A percentile compares a stretch with the other conserved stretches of the same genome.
Conservation (phyloP, 2,329 filamentous ascomycete genomes). For the Salinomyces thailandicus region DNA sequence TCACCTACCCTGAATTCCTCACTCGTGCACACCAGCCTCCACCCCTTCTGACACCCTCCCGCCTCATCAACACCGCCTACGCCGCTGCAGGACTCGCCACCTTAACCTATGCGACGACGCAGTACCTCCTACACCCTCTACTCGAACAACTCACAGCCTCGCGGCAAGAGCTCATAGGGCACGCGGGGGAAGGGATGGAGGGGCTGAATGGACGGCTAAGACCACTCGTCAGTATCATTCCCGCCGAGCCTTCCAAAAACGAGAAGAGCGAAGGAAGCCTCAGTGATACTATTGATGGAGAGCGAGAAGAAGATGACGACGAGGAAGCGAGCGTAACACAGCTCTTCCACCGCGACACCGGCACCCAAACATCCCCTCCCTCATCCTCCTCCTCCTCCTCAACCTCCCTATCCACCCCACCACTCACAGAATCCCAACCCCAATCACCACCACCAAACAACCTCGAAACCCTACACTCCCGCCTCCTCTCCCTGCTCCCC, state of each 20-base stretch:
- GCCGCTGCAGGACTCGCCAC: slow-evolving; percentile 45
- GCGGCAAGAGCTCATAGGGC: slow-evolving; percentile 47
- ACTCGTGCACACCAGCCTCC: slow-evolving; percentile 48
- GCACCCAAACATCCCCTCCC: slow-evolving; percentile 60
- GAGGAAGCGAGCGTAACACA: slow-evolving; percentile 53
- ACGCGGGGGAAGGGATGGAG: slow-evolving; percentile 41
- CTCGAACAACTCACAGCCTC: slow-evolving; percentile 42
- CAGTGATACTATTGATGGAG: slow-evolving; percentile 16
- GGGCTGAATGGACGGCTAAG: slow-evolving; percentile 46
- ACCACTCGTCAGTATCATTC: slow-evolving; percentile 21
- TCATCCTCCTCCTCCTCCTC: slow-evolving; percentile 35
- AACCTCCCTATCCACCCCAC: no score
- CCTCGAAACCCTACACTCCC: neutral
- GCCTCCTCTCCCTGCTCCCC: no score
- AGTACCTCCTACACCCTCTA: slow-evolving; percentile 57
- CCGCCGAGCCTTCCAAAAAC: slow-evolving; percentile 11
- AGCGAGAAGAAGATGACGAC: slow-evolving; percentile 38
- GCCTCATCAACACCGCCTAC: slow-evolving; percentile 47
- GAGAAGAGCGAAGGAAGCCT: slow-evolving; percentile 7
- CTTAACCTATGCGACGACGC: slow-evolving; percentile 58
- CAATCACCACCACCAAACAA: slow-evolving; percentile 15
- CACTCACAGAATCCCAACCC: no score
- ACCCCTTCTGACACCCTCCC: slow-evolving; percentile 47
- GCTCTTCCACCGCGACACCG: slow-evolving; percentile 70
- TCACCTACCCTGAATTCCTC: slow-evolving; percentile 58